phyloP scores from a whole-genome alignment of 768 basidiomycete genomes.

The Panus rudis region DNA sequence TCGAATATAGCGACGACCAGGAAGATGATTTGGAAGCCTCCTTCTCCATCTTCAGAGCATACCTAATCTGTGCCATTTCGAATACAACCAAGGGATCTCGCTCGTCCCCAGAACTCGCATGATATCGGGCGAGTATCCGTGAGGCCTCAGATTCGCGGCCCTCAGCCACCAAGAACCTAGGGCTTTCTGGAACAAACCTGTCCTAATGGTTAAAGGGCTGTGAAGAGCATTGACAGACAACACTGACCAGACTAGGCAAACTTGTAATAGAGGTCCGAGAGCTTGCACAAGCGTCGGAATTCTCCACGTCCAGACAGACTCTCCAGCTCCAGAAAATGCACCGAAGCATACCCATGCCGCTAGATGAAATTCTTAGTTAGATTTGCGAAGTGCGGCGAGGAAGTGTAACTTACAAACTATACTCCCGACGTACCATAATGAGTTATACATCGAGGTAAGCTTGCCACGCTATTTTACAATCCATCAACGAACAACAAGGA shows the following conservation, averaged over 20 bases:
- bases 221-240: neutral
- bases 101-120: slow-evolving; percentile 55
- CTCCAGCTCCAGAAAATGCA: slow-evolving; percentile 25
- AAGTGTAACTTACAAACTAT: slow-evolving; percentile 44
- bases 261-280: slow-evolving; percentile 47
- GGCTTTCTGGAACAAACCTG: slow-evolving; percentile 64
- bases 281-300: slow-evolving; percentile 61
- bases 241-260: slow-evolving; percentile 44
- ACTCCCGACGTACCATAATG: slow-evolving; percentile 70
- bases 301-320: slow-evolving; percentile 55
- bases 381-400: neutral
- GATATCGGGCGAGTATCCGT: slow-evolving; percentile 59
- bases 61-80: slow-evolving; percentile 60
- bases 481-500: slow-evolving; percentile 22
- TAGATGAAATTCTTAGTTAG: slow-evolving; percentile 12
- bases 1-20: slow-evolving; percentile 48
- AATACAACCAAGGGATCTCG: slow-evolving; percentile 48
- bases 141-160: slow-evolving; percentile 56
- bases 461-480: slow-evolving; percentile 34
- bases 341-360: slow-evolving; percentile 44
- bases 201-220: neutral
- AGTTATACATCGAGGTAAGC: slow-evolving; percentile 61
- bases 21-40: slow-evolving; percentile 42
- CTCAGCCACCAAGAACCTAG: slow-evolving; percentile 57
- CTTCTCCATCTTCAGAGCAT: slow-evolving; percentile 58